Conservation (phyloP, 2,329 filamentous ascomycete species). For the Aureobasidium sp. region DNA sequence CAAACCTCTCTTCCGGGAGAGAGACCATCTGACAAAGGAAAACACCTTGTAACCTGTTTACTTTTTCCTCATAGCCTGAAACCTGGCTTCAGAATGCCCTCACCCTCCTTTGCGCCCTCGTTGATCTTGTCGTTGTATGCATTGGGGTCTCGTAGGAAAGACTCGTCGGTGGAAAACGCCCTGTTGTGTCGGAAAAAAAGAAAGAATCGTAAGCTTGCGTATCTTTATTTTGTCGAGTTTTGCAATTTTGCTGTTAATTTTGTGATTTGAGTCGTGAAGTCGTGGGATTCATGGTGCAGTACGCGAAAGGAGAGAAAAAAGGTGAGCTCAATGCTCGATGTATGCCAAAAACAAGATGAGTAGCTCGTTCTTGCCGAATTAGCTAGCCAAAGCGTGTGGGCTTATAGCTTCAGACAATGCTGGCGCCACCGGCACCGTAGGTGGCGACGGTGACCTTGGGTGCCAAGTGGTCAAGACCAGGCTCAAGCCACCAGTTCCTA, state of each 20-base stretch:
- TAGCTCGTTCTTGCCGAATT: not conserved
- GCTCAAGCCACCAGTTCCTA: slow-evolving; percentile 20
- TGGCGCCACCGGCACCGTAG: not conserved
- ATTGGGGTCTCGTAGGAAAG: slow-evolving; percentile 52
- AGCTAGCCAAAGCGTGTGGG: slow-evolving; percentile 12
- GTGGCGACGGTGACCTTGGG: slow-evolving; percentile 7
- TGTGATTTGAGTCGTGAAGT: slow-evolving; percentile 5
- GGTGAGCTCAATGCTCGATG: slow-evolving; percentile 11
- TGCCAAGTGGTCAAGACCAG: slow-evolving; percentile 15
- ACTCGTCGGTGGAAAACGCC: slow-evolving; percentile 65
- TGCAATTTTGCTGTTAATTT: slow-evolving; percentile 19
- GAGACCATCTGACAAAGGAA: too few relatives aligned
- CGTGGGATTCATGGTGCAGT: not conserved
- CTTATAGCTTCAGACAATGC: slow-evolving; percentile 17
- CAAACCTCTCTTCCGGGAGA: not conserved
- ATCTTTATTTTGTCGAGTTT: slow-evolving; percentile 1
- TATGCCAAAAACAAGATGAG: slow-evolving; percentile 10
- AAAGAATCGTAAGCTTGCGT: slow-evolving; percentile 23
- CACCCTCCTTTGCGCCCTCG: slow-evolving; percentile 21
- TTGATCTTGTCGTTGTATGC: slow-evolving; percentile 38
- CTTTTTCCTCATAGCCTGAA: slow-evolving; percentile 15
- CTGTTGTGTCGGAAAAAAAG: slow-evolving; percentile 32
- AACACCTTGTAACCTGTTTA: not conserved
- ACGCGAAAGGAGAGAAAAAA: not conserved
- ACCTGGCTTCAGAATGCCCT: slow-evolving; percentile 18